Evolutionary conservation across 495 filamentous ascomycete species (phyloP).

Genomic region (Parmelia sp.): DNA sequence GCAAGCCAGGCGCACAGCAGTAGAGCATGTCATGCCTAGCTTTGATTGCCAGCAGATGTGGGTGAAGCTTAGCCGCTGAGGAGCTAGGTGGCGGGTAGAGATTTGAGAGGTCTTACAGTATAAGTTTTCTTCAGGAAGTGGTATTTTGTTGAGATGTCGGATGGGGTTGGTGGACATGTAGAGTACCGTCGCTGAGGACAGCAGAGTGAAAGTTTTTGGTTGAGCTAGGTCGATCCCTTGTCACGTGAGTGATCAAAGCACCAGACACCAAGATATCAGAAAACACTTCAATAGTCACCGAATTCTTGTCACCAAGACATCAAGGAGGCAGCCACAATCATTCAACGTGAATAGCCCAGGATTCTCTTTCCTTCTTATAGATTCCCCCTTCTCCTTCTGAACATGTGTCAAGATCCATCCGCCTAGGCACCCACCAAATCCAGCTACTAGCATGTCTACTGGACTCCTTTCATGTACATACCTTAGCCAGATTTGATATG

Average conservation of each 20-base stretch:
- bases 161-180: slow-evolving; percentile 11
- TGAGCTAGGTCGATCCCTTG: slow-evolving; percentile 3
- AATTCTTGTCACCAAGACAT: no score
- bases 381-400: not conserved
- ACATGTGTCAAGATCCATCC: not conserved
- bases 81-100: not conserved
- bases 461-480: not conserved
- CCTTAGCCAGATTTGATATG: no score
- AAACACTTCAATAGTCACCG: no score
- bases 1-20: slow-evolving; percentile 13
- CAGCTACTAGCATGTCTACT: not conserved
- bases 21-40: not conserved
- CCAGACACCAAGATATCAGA: no score
- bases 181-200: slow-evolving; percentile 20
- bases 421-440: not conserved
- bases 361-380: not conserved
- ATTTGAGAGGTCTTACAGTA: slow-evolving; percentile 3
- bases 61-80: not conserved
- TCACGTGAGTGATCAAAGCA: slow-evolving; percentile 11
- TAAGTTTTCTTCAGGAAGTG: not conserved
- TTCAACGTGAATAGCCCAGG: not conserved
- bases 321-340: not conserved
- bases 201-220: slow-evolving; percentile 16
- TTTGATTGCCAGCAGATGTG: slow-evolving; percentile 7
- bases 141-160: slow-evolving; percentile 7